These are phyloP conservation scores for Agastache rugosa DNA, from an alignment of 257 asterid species.

Conservation along the genomic window DNA sequence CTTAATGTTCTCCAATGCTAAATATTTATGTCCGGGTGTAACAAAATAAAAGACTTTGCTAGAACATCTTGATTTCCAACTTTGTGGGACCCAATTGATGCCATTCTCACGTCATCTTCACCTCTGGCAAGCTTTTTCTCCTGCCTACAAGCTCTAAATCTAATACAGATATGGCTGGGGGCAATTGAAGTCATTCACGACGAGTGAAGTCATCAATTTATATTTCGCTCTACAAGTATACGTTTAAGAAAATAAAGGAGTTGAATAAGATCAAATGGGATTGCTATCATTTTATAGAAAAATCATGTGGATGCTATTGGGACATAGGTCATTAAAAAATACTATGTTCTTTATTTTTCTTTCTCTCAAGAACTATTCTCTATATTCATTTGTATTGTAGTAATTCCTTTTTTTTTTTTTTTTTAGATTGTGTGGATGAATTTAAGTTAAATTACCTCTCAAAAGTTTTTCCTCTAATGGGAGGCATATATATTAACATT, in stretches of 20 bases:
- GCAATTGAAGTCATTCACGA: not conserved
- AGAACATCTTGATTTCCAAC: not conserved
- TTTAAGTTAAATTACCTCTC: not conserved
- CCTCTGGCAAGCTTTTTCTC: not conserved
- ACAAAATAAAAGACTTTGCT: not conserved
- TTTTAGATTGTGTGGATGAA: not conserved
- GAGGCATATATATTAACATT: not conserved
- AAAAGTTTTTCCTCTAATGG: not conserved
- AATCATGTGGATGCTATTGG: not conserved
- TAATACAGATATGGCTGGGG: not conserved
- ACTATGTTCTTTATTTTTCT: not conserved
- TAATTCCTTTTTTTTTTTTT: not conserved
- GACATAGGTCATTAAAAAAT: not conserved
- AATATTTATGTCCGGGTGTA: not conserved
- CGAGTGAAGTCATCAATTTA: not conserved
- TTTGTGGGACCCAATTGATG: not conserved
- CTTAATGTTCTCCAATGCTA: not conserved
- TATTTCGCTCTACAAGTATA: no score
- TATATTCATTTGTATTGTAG: not conserved
- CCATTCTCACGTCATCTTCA: not conserved
- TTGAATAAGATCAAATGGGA: no score
- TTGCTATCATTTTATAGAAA: not conserved
- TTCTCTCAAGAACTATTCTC: not conserved
- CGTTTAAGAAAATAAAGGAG: no score
- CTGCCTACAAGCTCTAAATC: not conserved